Percentiles rank a stretch among this genome's conserved stretches.
Conservation (phyloP, 345 rosid genomes). For the Salix suchowensis region DNA sequence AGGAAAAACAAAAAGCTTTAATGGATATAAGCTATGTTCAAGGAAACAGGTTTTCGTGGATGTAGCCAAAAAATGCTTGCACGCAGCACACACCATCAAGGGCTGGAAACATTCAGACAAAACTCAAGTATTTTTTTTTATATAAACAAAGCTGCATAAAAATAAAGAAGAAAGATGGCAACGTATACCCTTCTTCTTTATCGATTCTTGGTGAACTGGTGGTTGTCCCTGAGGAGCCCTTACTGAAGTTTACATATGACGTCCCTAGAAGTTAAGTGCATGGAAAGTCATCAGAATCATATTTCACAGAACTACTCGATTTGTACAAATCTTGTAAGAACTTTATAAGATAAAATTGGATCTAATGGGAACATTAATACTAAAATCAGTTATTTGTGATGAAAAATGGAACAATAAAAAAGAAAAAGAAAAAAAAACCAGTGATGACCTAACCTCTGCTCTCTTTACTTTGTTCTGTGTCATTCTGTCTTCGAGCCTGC, state of each 20-base stretch:
- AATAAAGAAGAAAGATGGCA: background rate
- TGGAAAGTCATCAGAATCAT: background rate
- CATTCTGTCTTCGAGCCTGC: constrained; percentile 46
- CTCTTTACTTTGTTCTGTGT: constrained; percentile 38
- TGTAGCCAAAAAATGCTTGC: background rate
- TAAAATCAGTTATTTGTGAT: background rate
- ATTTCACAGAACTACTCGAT: background rate
- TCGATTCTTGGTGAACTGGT: constrained; percentile 33
- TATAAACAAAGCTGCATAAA: background rate
- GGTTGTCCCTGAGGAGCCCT: constrained; percentile 25
- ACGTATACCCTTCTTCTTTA: constrained; percentile 31
- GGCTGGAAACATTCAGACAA: background rate
- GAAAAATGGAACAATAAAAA: background rate
- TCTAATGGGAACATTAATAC: background rate
- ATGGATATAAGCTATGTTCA: background rate
- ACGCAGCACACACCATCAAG: background rate
- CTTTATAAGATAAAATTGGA: background rate
- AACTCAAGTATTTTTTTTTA: background rate
- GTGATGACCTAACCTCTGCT: constrained; percentile 34
- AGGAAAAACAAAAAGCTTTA: background rate
- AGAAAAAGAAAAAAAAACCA: background rate
- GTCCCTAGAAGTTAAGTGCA: constrained; percentile 24
- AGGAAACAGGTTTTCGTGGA: background rate
- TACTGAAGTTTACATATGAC: constrained; percentile 41
- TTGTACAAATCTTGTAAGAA: background rate